Evolutionary conservation across 129 eudicot species (phyloP), one percentile per base, ranked within the genome.

Genomic region (Heracleum sosnowskyi): DNA sequence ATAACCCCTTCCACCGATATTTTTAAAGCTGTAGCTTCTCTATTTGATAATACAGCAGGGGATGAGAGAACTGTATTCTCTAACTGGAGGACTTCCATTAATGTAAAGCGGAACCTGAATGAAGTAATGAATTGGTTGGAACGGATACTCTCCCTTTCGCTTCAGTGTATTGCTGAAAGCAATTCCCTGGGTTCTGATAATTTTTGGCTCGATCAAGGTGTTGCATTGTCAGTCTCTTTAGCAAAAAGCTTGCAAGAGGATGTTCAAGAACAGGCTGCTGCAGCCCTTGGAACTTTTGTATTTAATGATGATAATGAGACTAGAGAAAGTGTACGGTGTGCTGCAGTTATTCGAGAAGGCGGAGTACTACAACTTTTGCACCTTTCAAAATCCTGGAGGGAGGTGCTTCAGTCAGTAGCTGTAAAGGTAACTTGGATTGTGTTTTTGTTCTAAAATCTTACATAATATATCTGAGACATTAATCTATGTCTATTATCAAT

Each of bases 381-480:
- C 17, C 98, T 95, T 75, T 96, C 98, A 34, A 81, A 83, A 51
- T 90, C 96, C 4, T 90, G 96, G 97, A 82, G 87, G 75, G 98
- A 94, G 84, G 97, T 96, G 57, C 90, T 94, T 85, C 98, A 94
- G 70, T 83, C 96, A 44, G 96, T 88, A 81, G 89, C 98, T 89
- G 93, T 93, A 90, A 82, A 80, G 16, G 45, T 41, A 75, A 69
- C 7, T 13, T 9, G 13, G 17, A 49, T 24, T 15, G 4, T 22
- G 18, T 13, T 66, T 35, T 31, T 66, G 72, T 66, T 28, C 11
- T 66, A 11, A 13, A 31, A 2, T 66, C 39, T 31, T 31, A 35
- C 10, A 26, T 29, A 11, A 35, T 26, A 11, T 13, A 64, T 13
- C 29, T 28, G 35, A 64, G 1, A 64, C 18, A 60, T 10, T 11